A percentile compares a stretch with the other conserved stretches of the same genome.
phyloP scores from a whole-genome alignment of 2,329 filamentous ascomycete species.

The Ilyonectria destructans region DNA sequence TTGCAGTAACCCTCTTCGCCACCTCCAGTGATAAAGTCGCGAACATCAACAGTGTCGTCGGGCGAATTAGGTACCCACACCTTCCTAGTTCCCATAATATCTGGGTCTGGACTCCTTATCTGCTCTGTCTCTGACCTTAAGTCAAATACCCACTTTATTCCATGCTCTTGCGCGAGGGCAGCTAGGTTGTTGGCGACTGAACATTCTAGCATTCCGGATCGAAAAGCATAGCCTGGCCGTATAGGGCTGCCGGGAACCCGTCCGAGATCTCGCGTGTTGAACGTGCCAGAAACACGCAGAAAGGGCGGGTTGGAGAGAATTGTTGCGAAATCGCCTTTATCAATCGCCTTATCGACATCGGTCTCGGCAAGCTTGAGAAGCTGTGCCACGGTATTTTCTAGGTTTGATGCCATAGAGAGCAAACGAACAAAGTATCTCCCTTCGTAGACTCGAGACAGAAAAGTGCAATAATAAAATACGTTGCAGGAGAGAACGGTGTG shows the following conservation, averaged over 20 bases:
- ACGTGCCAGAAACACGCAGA: not conserved
- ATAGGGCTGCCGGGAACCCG: not conserved
- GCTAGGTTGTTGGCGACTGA: not conserved
- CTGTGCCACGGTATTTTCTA: not conserved
- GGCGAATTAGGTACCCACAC: not conserved
- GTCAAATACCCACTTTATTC: not conserved
- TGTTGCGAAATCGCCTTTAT: not conserved
- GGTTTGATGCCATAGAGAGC: no score
- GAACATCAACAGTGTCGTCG: not conserved
- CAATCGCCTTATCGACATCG: not conserved
- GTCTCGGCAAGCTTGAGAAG: not conserved
- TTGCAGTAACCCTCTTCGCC: not conserved
- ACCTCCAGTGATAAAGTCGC: not conserved
- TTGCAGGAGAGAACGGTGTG: no score
- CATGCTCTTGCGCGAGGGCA: not conserved
- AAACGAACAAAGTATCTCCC: no score
- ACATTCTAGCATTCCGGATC: not conserved
- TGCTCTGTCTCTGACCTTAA: not conserved
- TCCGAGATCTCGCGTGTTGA: not conserved
- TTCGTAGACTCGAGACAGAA: no score
- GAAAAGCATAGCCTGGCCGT: not conserved
- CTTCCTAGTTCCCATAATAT: not conserved
- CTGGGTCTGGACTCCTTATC: not conserved
- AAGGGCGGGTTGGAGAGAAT: not conserved
- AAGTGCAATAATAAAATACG: no score